Conservation (phyloP, 2,329 filamentous ascomycete genomes). For the Coniochaeta ligniaria region DNA sequence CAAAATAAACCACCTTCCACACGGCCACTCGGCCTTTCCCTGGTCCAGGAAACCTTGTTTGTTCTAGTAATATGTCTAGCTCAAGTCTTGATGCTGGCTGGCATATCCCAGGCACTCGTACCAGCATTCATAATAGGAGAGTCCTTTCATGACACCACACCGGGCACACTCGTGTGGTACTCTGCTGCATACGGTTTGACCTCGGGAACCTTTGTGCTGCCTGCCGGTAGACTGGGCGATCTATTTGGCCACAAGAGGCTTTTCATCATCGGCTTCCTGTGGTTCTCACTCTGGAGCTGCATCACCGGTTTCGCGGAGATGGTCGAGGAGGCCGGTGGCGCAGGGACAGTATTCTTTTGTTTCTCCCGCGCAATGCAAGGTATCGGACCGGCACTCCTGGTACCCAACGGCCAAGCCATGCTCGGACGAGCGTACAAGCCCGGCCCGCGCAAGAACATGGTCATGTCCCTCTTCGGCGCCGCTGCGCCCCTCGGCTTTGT, state of each 20-base stretch:
- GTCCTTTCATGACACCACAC: slow-evolving; percentile 34
- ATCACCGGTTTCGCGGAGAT: slow-evolving; percentile 33
- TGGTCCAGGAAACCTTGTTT: slow-evolving; percentile 24
- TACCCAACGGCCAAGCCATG: slow-evolving; percentile 59
- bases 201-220: slow-evolving; percentile 49
- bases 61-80: slow-evolving; percentile 30
- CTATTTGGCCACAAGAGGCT: slow-evolving; percentile 49
- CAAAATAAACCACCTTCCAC: not conserved
- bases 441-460: slow-evolving; percentile 51
- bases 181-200: slow-evolving; percentile 50
- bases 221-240: slow-evolving; percentile 49
- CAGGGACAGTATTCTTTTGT: slow-evolving; percentile 17
- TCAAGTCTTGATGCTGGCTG: slow-evolving; percentile 38
- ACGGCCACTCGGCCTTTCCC: slow-evolving; percentile 14
- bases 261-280: slow-evolving; percentile 45
- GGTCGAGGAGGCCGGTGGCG: slow-evolving; percentile 8
- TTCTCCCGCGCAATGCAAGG: slow-evolving; percentile 17
- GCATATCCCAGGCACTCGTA: slow-evolving; percentile 39
- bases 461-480: slow-evolving; percentile 44
- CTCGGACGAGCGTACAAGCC: slow-evolving; percentile 50
- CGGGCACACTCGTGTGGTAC: slow-evolving; percentile 45
- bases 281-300: slow-evolving; percentile 47
- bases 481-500: slow-evolving; percentile 39
- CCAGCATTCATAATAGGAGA: slow-evolving; percentile 39
- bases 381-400: slow-evolving; percentile 52